These are phyloP conservation scores for Mimosa bimucronata DNA, from an alignment of 306 rosid species.

Conservation along the genomic window DNA sequence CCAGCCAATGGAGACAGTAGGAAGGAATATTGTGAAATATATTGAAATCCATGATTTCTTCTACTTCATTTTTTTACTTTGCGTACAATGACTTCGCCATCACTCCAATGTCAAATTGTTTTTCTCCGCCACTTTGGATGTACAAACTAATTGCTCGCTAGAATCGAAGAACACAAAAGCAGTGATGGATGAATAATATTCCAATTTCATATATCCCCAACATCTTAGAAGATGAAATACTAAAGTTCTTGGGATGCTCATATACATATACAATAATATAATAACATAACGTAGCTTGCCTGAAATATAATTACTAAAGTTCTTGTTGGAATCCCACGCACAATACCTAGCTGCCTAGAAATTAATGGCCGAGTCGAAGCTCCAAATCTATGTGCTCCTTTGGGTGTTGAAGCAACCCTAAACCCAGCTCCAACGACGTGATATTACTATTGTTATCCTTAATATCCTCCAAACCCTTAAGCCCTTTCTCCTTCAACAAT, in stretches of 20 bases:
- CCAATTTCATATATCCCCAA: constrained; percentile 19
- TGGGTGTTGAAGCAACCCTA: constrained; percentile 54
- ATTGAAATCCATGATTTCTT: background rate
- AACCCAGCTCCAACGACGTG: constrained; percentile 59
- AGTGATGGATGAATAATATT: constrained; percentile 22
- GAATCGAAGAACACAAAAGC: constrained; percentile 6
- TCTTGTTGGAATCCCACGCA: constrained; percentile 30
- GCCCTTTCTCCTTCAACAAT: constrained; percentile 39
- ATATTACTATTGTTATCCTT: constrained; percentile 31
- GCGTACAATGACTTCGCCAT: background rate
- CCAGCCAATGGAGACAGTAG: constrained; percentile 19
- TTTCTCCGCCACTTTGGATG: constrained; percentile 18
- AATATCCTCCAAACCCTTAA: constrained; percentile 44
- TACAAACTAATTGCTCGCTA: constrained; percentile 22
- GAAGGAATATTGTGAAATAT: background rate
- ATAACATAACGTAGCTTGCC: constrained; percentile 9
- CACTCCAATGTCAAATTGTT: background rate
- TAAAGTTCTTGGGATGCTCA: constrained; percentile 30
- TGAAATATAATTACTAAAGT: constrained; percentile 31
- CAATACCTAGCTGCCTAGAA: constrained; percentile 39
- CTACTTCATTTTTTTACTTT: background rate
- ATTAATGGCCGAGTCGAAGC: constrained; percentile 67
- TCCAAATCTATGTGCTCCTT: constrained; percentile 80
- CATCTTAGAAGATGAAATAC: constrained; percentile 24
- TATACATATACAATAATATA: constrained; percentile 5